Conservation (phyloP, 2,329 filamentous ascomycete species). For the Talaromyces sp. region DNA sequence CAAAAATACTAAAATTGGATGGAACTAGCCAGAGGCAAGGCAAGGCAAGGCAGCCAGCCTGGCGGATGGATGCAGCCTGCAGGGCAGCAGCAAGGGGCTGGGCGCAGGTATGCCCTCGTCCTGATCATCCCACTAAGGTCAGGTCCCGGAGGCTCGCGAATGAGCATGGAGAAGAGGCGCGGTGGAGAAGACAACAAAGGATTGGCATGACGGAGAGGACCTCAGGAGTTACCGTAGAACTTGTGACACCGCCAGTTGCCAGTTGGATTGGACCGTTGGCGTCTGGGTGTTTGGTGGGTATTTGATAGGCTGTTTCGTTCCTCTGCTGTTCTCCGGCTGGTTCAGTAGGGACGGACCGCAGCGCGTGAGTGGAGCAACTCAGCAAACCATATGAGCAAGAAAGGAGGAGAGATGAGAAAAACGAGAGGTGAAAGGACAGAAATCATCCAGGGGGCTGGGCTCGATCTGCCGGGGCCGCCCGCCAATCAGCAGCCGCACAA, state of each 20-base stretch:
- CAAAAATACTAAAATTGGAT: neutral
- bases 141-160: conserved; percentile 7
- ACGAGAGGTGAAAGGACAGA: neutral
- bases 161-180: neutral
- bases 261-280: neutral
- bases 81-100: neutral
- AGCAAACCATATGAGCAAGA: neutral
- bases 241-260: neutral
- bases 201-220: neutral
- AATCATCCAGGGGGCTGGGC: conserved; percentile 5
- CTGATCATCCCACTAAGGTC: neutral
- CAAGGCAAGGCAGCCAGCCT: neutral
- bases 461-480: neutral
- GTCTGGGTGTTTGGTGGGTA: neutral
- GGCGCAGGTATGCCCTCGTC: neutral
- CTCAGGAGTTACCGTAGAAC: neutral
- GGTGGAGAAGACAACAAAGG: neutral
- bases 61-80: neutral
- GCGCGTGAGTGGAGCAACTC: conserved; percentile 18
- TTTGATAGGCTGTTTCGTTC: neutral
- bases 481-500: neutral
- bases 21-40: neutral
- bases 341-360: conserved; percentile 35
- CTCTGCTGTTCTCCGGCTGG: conserved; percentile 19
- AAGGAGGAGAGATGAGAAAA: conserved; percentile 1